phyloP scores from a whole-genome alignment of 2,329 filamentous ascomycete species.

The Chaetomiaceae sp. region DNA sequence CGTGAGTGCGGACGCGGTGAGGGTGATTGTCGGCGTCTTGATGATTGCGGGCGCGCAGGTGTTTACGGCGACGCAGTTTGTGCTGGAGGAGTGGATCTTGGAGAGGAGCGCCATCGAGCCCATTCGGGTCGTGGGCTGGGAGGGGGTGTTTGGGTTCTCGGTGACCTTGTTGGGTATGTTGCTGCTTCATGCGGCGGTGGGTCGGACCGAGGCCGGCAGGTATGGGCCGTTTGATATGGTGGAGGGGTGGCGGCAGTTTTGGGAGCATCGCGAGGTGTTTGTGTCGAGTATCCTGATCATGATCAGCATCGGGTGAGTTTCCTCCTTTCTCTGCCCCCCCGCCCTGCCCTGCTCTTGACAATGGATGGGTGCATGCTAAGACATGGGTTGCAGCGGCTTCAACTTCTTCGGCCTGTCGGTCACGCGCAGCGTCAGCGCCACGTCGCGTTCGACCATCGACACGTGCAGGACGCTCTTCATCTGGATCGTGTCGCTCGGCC shows the following conservation, averaged over 20 bases:
- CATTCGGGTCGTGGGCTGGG: slow-evolving; percentile 90
- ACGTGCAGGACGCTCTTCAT: slow-evolving; percentile 97
- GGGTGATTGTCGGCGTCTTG: slow-evolving; percentile 76
- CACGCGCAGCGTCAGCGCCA: slow-evolving; percentile 83
- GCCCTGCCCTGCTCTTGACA: too few species aligned
- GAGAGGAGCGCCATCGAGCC: slow-evolving; percentile 64
- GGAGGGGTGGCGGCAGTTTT: slow-evolving; percentile 81
- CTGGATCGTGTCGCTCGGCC: slow-evolving; percentile 87
- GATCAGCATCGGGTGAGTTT: slow-evolving; percentile 87
- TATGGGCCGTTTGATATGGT: slow-evolving; percentile 86
- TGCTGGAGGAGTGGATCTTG: slow-evolving; percentile 90
- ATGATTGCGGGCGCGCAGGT: slow-evolving; percentile 93
- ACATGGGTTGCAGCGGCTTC: slow-evolving; percentile 91
- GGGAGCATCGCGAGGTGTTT: slow-evolving; percentile 64
- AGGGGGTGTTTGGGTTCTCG: slow-evolving; percentile 83
- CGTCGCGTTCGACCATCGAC: slow-evolving; percentile 91
- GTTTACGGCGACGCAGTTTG: slow-evolving; percentile 95
- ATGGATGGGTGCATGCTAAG: too few species aligned
- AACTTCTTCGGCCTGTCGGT: slow-evolving; percentile 98
- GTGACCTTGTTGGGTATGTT: slow-evolving; percentile 77
- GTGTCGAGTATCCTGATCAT: slow-evolving; percentile 85
- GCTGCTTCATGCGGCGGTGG: slow-evolving; percentile 71
- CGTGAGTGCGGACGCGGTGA: slow-evolving; percentile 48
- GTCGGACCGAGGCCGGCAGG: slow-evolving; percentile 66
- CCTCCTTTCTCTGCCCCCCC: background rate